These are phyloP conservation scores for Fusarium praegraminearum DNA, from an alignment of 2,329 filamentous ascomycete genomes.

Conservation along the genomic window DNA sequence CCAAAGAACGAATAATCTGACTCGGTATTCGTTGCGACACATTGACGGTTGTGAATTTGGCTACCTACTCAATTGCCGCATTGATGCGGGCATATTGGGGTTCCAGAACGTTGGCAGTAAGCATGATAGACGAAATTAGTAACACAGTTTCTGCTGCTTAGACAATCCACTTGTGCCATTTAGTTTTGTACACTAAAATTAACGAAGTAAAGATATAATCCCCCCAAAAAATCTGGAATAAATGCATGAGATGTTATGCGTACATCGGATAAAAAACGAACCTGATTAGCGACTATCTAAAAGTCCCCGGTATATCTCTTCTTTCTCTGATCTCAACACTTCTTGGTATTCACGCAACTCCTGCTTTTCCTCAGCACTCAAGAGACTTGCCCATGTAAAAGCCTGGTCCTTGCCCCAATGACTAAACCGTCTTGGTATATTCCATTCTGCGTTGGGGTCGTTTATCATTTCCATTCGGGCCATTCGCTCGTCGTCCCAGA, in stretches of 20 bases:
- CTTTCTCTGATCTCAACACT: neutral
- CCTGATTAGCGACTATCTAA: too few species aligned
- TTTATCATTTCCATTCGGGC: slow-evolving; percentile 33
- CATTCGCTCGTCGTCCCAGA: slow-evolving; percentile 35
- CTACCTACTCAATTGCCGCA: neutral
- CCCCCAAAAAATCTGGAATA: too few species aligned
- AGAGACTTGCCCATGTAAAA: slow-evolving; percentile 36
- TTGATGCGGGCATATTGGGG: neutral
- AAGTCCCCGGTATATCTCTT: neutral
- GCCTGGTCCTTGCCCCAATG: slow-evolving; percentile 31
- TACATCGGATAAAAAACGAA: too few species aligned
- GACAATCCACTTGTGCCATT: neutral
- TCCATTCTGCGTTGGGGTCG: slow-evolving; percentile 2
- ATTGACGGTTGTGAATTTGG: neutral
- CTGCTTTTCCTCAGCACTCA: slow-evolving; percentile 7
- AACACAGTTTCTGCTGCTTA: neutral
- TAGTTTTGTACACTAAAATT: neutral
- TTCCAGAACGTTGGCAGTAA: neutral
- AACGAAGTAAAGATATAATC: too few species aligned
- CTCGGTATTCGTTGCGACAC: neutral
- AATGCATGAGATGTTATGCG: too few species aligned
- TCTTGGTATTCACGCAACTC: slow-evolving; percentile 15
- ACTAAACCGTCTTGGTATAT: slow-evolving; percentile 4
- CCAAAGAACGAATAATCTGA: neutral
- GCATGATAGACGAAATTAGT: neutral